These are phyloP conservation scores for Tuber aestivum DNA, from an alignment of 495 filamentous ascomycete species.

Conservation along the genomic window DNA sequence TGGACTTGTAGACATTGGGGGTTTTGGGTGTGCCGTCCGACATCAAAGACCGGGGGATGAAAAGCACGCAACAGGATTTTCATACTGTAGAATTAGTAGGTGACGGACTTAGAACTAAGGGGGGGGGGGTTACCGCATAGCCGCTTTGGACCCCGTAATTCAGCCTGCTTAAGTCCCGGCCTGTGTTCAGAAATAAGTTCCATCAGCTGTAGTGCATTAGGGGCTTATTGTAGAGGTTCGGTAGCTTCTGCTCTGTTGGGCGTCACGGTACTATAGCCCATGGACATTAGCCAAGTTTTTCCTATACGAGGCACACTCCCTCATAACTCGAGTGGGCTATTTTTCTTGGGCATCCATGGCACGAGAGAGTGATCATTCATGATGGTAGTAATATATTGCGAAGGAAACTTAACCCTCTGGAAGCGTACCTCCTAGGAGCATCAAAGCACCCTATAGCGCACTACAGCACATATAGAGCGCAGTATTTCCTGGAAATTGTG, in stretches of 20 bases:
- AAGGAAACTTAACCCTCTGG: not conserved
- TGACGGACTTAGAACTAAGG: not conserved
- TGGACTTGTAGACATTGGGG: not conserved
- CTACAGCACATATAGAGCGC: not conserved
- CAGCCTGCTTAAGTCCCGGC: not conserved
- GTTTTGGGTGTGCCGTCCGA: not conserved
- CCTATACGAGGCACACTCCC: not conserved
- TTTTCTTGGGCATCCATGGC: not conserved
- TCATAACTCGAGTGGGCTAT: not conserved
- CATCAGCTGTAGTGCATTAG: not conserved
- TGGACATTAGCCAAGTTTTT: not conserved
- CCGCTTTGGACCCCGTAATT: not conserved
- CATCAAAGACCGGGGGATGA: not conserved
- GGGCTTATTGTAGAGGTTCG: not conserved
- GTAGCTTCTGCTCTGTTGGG: not conserved
- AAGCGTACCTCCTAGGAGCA: not conserved
- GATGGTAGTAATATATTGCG: not conserved
- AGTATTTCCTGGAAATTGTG: not conserved
- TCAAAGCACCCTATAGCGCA: not conserved
- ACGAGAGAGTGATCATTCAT: not conserved
- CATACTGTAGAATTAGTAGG: not conserved
- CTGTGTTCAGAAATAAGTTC: not conserved
- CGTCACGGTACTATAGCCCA: not conserved
- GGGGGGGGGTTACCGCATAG: too few relatives aligned
- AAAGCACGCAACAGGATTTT: too few relatives aligned